Conservation (phyloP, 768 basidiomycete genomes). For the Russula virescens region DNA sequence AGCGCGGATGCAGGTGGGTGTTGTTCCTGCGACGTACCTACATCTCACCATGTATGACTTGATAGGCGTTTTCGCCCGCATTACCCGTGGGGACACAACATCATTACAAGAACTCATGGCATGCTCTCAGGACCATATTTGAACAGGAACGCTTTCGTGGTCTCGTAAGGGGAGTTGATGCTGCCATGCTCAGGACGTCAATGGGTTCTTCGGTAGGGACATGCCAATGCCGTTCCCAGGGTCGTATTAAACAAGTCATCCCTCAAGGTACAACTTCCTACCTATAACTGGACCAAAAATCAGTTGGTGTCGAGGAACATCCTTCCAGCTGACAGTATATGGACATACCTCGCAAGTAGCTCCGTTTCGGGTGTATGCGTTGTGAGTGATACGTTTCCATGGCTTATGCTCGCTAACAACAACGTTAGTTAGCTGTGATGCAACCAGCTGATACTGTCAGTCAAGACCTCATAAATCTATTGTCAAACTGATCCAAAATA, state of each 20-base stretch:
- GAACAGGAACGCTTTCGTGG: conserved; percentile 73
- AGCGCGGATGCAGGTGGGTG: conserved; percentile 86
- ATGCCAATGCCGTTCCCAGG: not conserved
- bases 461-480: conserved; percentile 13
- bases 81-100: conserved; percentile 95
- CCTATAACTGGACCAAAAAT: conserved; percentile 90
- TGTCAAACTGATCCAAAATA: conserved; percentile 28
- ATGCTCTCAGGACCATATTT: conserved; percentile 79
- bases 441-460: conserved; percentile 87
- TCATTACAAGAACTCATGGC: conserved; percentile 76
- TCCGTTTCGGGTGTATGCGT: conserved; percentile 89
- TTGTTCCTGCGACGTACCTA: not conserved
- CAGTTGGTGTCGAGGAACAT: conserved; percentile 64
- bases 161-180: conserved; percentile 85
- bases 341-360: conserved; percentile 86
- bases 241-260: not conserved
- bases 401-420: conserved; percentile 1
- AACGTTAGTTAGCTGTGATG: conserved; percentile 74
- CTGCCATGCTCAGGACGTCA: conserved; percentile 87
- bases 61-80: conserved; percentile 86
- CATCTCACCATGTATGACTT: not conserved
- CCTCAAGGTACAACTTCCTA: conserved; percentile 84
- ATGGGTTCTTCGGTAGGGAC: conserved; percentile 80
- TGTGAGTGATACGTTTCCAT: conserved; percentile 42
- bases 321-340: conserved; percentile 68